A percentile compares a stretch with the other conserved stretches of the same genome.
Evolutionary conservation across 2,329 filamentous ascomycete species (phyloP).

Genomic region (Ceratocystis harringtonii): DNA sequence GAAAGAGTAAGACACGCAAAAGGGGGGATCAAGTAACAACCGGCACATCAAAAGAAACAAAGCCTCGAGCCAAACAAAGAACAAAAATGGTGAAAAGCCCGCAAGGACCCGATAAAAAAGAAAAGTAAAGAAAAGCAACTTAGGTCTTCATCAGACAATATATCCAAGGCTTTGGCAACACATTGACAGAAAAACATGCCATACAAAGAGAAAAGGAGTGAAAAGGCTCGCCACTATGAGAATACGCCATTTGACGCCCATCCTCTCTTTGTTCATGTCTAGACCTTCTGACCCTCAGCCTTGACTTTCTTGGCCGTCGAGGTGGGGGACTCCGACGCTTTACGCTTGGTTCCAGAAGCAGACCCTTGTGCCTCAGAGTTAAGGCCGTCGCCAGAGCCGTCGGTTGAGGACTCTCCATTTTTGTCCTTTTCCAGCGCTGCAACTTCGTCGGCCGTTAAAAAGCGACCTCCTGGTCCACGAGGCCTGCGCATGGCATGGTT

Average conservation of each 20-base stretch:
- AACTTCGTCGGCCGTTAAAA: slow-evolving; percentile 92
- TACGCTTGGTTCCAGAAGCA: slow-evolving; percentile 40
- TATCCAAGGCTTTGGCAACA: neutral
- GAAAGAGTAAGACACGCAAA: slow-evolving; percentile 11
- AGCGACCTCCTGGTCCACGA: slow-evolving; percentile 82
- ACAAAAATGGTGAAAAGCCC: slow-evolving; percentile 1
- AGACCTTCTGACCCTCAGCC: slow-evolving; percentile 29
- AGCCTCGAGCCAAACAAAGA: slow-evolving; percentile 2
- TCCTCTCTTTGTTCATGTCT: slow-evolving; percentile 19
- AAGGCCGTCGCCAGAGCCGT: slow-evolving; percentile 18
- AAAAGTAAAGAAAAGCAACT: slow-evolving; percentile 13
- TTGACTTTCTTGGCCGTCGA: slow-evolving; percentile 43
- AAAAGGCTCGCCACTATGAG: neutral
- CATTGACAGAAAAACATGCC: neutral
- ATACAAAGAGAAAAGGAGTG: neutral
- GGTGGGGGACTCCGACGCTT: slow-evolving; percentile 37
- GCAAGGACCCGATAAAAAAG: slow-evolving; percentile 2
- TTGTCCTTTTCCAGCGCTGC: slow-evolving; percentile 36
- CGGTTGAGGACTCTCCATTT: slow-evolving; percentile 21
- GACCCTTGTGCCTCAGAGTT: slow-evolving; percentile 20
- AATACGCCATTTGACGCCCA: neutral
- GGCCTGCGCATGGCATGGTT: slow-evolving; percentile 97
- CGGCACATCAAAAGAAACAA: slow-evolving; percentile 4
- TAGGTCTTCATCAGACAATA: slow-evolving; percentile 11
- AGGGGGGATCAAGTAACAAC: slow-evolving; percentile 10